Evolutionary conservation across 257 asterid genomes (phyloP).

Genomic region (Phtheirospermum japonicum): DNA sequence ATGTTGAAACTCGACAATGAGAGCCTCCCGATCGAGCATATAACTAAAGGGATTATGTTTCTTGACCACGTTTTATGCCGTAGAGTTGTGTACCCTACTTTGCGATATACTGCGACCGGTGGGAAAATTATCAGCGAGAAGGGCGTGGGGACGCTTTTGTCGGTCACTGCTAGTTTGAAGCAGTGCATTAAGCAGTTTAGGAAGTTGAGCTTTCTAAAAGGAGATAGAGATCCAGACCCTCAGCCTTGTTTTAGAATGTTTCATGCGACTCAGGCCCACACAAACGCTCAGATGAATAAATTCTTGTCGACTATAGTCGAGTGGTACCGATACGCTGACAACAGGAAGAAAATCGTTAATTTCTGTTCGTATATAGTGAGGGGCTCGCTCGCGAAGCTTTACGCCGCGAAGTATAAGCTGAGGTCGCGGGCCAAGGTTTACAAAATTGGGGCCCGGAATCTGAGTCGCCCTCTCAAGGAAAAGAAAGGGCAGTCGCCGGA

Average conservation of each 20-base stretch:
- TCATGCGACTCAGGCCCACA: constrained; percentile 97
- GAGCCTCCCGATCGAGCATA: constrained; percentile 90
- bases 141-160: constrained; percentile 88
- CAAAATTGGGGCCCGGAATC: constrained; percentile 75
- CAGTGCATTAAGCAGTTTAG: constrained; percentile 89
- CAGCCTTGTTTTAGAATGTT: constrained; percentile 99
- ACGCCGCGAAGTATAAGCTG: constrained; percentile 95
- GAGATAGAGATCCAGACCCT: constrained; percentile 97
- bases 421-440: constrained; percentile 95
- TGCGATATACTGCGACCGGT: constrained; percentile 91
- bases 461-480: constrained; percentile 91
- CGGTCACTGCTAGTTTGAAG: constrained; percentile 95
- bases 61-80: constrained; percentile 94
- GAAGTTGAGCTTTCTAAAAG: constrained; percentile 76
- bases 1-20: constrained; percentile 92
- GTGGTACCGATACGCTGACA: constrained; percentile 97
- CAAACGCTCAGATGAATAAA: constrained; percentile 98
- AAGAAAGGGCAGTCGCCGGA: constrained; percentile 95
- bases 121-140: constrained; percentile 96
- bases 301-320: constrained; percentile 83
- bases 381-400: constrained; percentile 97
- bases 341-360: constrained; percentile 89
- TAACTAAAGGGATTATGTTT: constrained; percentile 95
- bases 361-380: constrained; percentile 89
- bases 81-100: constrained; percentile 93